Percentiles rank a stretch among this genome's conserved stretches.
Evolutionary conservation across 2,329 filamentous ascomycete species (phyloP).

Genomic region (Fusarium longipes): DNA sequence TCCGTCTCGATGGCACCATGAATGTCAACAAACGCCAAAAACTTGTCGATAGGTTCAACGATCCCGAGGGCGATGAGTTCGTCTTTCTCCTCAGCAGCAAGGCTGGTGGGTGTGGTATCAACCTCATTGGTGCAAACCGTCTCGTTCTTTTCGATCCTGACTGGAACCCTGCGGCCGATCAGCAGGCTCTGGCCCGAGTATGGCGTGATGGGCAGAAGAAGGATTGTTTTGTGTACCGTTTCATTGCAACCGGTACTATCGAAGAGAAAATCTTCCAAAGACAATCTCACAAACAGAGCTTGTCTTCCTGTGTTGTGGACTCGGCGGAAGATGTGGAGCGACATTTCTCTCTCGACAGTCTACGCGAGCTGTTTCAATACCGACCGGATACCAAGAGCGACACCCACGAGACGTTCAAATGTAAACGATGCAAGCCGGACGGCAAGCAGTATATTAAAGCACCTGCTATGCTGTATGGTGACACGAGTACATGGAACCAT

Average conservation of each 20-base stretch:
- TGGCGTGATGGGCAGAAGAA: constrained; percentile 99
- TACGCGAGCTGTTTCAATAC: constrained; percentile 95
- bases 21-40: constrained; percentile 97
- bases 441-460: constrained; percentile 90
- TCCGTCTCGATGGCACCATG: constrained; percentile 97
- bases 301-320: constrained; percentile 96
- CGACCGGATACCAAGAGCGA: constrained; percentile 86
- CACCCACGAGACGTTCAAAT: constrained; percentile 99
- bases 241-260: constrained; percentile 97
- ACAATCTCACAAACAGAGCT: constrained; percentile 96
- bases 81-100: constrained; percentile 97
- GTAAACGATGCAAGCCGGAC: constrained; percentile 90
- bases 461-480: constrained; percentile 94
- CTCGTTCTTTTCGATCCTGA: constrained; percentile 96
- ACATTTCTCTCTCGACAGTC: constrained; percentile 91
- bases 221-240: constrained; percentile 99
- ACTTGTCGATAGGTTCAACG: constrained; percentile 96
- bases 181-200: constrained; percentile 95
- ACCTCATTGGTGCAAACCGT: constrained; percentile 92
- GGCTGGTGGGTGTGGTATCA: constrained; percentile 95
- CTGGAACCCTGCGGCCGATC: constrained; percentile 98
- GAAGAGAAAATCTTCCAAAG: constrained; percentile 99
- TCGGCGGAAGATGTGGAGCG: constrained; percentile 96
- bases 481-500: constrained; percentile 99
- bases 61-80: constrained; percentile 89